Evolutionary conservation across 306 rosid genomes (phyloP), one percentile per base, ranked within the genome.

Genomic region (Citrullus colocynthis): DNA sequence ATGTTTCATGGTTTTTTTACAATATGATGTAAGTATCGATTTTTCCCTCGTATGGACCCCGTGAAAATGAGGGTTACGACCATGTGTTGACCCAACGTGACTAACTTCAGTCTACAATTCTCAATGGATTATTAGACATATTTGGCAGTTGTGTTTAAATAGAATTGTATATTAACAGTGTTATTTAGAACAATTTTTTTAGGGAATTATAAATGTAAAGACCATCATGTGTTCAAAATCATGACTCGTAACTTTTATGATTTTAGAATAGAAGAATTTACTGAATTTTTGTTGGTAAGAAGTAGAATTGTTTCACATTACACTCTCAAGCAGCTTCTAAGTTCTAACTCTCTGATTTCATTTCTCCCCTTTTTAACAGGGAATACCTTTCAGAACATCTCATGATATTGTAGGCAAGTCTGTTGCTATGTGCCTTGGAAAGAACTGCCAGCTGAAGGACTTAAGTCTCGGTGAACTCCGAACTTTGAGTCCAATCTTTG

Each of bases 301-400:
- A 30, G 36, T 5, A 48, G 54, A 15, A 34, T 63, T 18, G 15
- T 18, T 65, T 17, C 11, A 65, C 49, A 4, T 36, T 36, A 18
- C 49, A 64, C 48, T 15, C 11, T 64, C 72, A 18, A 37, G 20
- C 34, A n/a, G 4, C 9, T 55, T 18, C 59, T 18, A 51, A 51
- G 18, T 66, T 39, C 24, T 18, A 42, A 42, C 6, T 69, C 56
- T 78, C 44, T 36, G 63, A 77, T 79, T 36, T 55, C 52, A 57
- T 54, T 36, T 8, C 7, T 8, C 7, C 28, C 32, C n/a, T 82
- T 76, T 48, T 83, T 20, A 77, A 66, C 88, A 95, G 98, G 98
- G 89, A 57, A 82, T 95, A 30, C 98, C 99, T 44, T 95, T 95
- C 82, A 86, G 99, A 79, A 95, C 99, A 6, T 92, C 99, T 81